Conservation (phyloP, 345 rosid genomes). For the Microcos paniculata region DNA sequence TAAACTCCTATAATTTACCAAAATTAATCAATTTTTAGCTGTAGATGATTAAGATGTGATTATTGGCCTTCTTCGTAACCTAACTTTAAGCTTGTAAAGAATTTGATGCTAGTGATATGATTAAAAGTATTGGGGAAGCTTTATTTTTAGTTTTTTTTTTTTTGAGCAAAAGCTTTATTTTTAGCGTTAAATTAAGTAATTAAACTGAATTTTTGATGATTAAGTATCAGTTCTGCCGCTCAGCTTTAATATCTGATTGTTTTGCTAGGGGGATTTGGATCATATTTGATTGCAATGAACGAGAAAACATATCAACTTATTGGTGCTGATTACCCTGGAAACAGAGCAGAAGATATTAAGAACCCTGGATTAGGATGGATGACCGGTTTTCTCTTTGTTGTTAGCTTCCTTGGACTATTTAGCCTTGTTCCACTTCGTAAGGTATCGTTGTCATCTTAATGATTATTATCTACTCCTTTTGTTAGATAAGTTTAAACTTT, state of each 20-base stretch:
- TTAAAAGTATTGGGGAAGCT: neutral
- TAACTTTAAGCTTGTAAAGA: neutral
- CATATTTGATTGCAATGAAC: conserved; percentile 87
- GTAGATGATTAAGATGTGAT: neutral
- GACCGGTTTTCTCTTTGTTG: conserved; percentile 82
- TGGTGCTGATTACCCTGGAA: conserved; percentile 84
- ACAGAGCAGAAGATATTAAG: conserved; percentile 63
- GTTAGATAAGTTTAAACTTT: neutral
- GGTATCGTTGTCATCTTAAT: conserved; percentile 35
- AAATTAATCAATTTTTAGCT: neutral
- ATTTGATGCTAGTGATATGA: neutral
- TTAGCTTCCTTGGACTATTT: conserved; percentile 87
- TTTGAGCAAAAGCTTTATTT: neutral
- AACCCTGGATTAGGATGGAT: conserved; percentile 90
- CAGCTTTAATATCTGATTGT: neutral
- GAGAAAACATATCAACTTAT: conserved; percentile 77
- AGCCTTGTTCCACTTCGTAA: conserved; percentile 87
- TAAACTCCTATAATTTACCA: neutral
- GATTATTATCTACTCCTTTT: neutral
- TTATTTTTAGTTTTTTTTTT: too few relatives aligned
- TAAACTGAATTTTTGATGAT: neutral
- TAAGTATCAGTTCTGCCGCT: neutral
- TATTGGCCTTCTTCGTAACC: neutral
- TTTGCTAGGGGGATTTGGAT: conserved; percentile 79
- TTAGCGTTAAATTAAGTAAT: neutral